Base-by-base conservation (phyloP, 2,329 filamentous ascomycete species). In the Geoglossum cookeanum region DNA sequence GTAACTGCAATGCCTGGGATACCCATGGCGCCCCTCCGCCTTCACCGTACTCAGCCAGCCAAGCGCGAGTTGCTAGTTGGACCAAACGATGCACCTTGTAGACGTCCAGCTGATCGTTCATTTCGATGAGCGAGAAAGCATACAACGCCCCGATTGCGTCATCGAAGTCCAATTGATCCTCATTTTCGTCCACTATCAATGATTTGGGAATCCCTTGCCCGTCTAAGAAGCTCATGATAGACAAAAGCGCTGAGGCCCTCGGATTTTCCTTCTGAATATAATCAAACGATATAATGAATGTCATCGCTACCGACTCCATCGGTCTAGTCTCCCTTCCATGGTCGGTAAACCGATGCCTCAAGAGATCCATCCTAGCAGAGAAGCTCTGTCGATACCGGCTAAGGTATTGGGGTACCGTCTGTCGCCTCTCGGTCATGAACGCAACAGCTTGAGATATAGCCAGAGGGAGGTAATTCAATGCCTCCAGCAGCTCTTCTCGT, bases 381-480 rank as follows among this genome's bases (percentile, higher is more conserved):
- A 15, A 30, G 22, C 32, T 45, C 4, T 22, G 29, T 22, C 52
- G 17, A n/a, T 54, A 42, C 11, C n/a, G 22, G 4, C 32, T 39
- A 37, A 60, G 44, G n/a, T 61, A 61, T 33, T 59, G 58, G 7
- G 53, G 32, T 33, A 60, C 37, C 11, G 15, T 59, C 45, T 32
- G 55, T 4, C 44, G 32, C 17, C 39, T 58, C 30, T 60, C 58
- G n/a, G n/a, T 42, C 47, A 60, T 61, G 35, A 58, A 60, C 27
- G 59, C 59, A 47, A 30, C 56, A 13, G 59, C 59, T 44, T 60
- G 59, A 7, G 58, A 49, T 17, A 60, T 58, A 35, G 58, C 59
- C 3, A 60, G 54, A n/a, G 58, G 58, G 13, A 61, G 56, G 44
- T 61, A 58, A 8, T 53, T 56, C 30, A 61, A 52, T 9, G 15